A percentile compares a stretch with the other conserved stretches of the same genome.
Conservation (phyloP, 257 asterid genomes). For the Paulownia fortunei region DNA sequence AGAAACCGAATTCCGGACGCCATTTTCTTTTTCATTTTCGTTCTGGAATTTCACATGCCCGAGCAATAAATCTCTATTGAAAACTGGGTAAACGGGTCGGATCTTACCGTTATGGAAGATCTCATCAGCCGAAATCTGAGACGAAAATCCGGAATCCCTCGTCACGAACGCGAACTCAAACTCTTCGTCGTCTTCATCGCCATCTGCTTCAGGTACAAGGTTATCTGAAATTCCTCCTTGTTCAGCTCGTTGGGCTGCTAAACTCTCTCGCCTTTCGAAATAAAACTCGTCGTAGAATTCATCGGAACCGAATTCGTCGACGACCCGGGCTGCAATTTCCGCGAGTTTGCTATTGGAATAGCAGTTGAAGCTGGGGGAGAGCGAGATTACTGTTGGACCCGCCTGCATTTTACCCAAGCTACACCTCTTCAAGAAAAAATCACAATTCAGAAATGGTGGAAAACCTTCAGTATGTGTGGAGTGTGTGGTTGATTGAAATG, state of each 20-base stretch:
- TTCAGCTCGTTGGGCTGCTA: not conserved
- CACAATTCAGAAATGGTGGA: not conserved
- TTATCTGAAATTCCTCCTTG: not conserved
- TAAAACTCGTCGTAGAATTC: conserved; percentile 26
- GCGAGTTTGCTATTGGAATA: conserved; percentile 39
- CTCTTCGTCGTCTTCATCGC: conserved; percentile 35
- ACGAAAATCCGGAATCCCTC: conserved; percentile 22
- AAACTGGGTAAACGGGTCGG: conserved; percentile 60
- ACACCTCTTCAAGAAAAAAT: not conserved
- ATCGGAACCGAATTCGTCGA: conserved; percentile 40
- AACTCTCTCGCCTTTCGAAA: not conserved
- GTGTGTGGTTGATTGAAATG: conserved; percentile 26
- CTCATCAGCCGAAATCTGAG: conserved; percentile 56
- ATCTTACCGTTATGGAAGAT: conserved; percentile 69
- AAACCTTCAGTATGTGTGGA: conserved; percentile 12
- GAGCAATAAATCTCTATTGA: conserved; percentile 39
- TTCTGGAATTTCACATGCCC: not conserved
- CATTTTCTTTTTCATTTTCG: conserved; percentile 7
- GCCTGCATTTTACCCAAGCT: conserved; percentile 32
- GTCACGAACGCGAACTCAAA: conserved; percentile 43
- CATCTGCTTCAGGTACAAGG: not conserved
- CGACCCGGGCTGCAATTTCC: conserved; percentile 52
- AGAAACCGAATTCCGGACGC: conserved; percentile 23
- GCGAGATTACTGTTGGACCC: conserved; percentile 22
- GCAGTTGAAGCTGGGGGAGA: conserved; percentile 58